Conservation (phyloP, 2,329 filamentous ascomycete genomes). For the Trichothecium sympodiale region DNA sequence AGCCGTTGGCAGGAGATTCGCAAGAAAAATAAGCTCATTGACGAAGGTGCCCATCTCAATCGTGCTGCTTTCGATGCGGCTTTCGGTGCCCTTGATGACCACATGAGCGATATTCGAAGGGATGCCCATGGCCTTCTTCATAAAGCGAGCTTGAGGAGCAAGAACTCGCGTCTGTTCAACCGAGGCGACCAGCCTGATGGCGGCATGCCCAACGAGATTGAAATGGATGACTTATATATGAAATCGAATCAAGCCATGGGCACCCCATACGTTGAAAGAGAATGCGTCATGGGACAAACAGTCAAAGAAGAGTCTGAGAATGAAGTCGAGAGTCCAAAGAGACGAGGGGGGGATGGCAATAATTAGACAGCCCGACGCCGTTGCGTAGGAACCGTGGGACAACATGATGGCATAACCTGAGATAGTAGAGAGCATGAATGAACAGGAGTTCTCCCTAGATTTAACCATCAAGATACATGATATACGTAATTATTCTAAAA, state of each 20-base stretch:
- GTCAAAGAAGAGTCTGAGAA: slow-evolving; percentile 22
- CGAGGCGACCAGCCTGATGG: neutral
- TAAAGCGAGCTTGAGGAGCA: slow-evolving; percentile 14
- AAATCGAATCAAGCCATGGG: neutral
- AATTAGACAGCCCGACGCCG: neutral
- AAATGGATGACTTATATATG: slow-evolving; percentile 12
- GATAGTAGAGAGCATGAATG: neutral
- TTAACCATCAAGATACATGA: no score
- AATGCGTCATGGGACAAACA: slow-evolving; percentile 25
- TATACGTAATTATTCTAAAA: neutral
- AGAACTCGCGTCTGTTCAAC: slow-evolving; percentile 7
- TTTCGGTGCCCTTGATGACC: slow-evolving; percentile 23
- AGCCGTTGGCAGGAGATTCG: slow-evolving; percentile 66
- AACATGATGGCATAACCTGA: neutral
- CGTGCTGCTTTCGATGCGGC: slow-evolving; percentile 22
- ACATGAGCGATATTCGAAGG: slow-evolving; percentile 22
- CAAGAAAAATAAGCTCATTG: slow-evolving; percentile 45
- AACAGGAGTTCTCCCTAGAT: no score
- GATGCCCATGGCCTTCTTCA: slow-evolving; percentile 20
- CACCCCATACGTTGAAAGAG: slow-evolving; percentile 15
- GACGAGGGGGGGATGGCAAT: neutral
- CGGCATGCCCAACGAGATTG: slow-evolving; percentile 10
- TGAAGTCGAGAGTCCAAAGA: slow-evolving; percentile 4
- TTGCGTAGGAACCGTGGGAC: neutral
- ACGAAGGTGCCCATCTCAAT: slow-evolving; percentile 27